Conservation (phyloP, 2,329 filamentous ascomycete genomes). For the Ilyonectria mors-panacis region DNA sequence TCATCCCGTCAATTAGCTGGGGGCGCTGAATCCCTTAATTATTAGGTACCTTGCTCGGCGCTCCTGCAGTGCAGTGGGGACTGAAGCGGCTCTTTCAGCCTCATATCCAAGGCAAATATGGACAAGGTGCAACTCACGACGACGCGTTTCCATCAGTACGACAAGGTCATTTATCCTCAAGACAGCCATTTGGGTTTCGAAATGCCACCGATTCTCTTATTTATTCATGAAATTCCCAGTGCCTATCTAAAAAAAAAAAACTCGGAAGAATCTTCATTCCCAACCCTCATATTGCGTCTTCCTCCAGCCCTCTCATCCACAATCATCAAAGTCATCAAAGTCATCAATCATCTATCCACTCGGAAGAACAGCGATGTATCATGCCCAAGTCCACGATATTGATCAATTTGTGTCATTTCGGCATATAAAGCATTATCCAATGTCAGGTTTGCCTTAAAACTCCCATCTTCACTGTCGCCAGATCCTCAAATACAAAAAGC, state of each 20-base stretch:
- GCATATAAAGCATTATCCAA: neutral
- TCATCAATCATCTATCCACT: neutral
- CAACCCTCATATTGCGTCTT: neutral
- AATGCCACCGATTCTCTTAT: neutral
- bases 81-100: neutral
- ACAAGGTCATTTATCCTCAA: neutral
- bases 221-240: neutral
- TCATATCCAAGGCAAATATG: slow-evolving; percentile 1
- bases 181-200: neutral
- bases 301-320: neutral
- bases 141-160: neutral
- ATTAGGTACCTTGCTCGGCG: slow-evolving; percentile 31
- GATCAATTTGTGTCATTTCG: neutral
- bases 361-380: neutral
- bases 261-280: neutral
- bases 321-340: neutral
- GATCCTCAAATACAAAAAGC: neutral
- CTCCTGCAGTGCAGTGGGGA: neutral
- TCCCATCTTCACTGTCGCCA: neutral
- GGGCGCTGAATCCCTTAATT: no score
- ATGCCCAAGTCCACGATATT: neutral
- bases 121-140: neutral
- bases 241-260: no score
- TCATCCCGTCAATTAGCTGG: neutral
- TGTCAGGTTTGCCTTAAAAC: neutral